Conservation (phyloP, 2,329 filamentous ascomycete species). For the Ceratocystiopsis sp. region DNA sequence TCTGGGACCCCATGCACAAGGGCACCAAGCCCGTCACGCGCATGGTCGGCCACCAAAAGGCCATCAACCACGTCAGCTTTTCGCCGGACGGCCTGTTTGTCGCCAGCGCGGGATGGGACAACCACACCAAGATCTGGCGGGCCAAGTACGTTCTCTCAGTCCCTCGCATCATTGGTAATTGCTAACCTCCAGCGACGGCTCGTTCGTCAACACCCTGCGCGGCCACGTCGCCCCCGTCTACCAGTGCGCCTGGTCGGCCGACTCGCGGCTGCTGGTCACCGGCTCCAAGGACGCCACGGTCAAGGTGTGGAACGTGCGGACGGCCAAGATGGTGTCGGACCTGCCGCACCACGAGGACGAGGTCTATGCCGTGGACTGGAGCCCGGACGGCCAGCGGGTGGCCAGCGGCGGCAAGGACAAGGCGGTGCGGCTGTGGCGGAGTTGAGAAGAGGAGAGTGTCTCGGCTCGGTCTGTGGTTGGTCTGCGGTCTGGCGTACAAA, state of each 20-base stretch:
- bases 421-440: constrained; percentile 48
- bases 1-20: constrained; percentile 66
- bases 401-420: constrained; percentile 91
- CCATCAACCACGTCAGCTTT: constrained; percentile 90
- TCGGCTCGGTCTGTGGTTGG: no score
- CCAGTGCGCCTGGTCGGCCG: constrained; percentile 80
- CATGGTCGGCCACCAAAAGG: constrained; percentile 87
- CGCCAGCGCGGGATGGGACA: constrained; percentile 82
- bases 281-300: constrained; percentile 83
- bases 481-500: not conserved
- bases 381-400: constrained; percentile 73
- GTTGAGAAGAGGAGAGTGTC: constrained; percentile 21
- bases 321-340: constrained; percentile 63
- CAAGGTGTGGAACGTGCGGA: constrained; percentile 85
- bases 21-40: constrained; percentile 74
- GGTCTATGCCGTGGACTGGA: constrained; percentile 92
- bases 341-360: constrained; percentile 83
- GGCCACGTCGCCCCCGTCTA: constrained; percentile 86
- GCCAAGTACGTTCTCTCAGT: constrained; percentile 40
- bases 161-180: not conserved
- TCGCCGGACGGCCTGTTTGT: constrained; percentile 79
- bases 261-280: constrained; percentile 76
- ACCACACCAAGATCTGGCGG: constrained; percentile 86
- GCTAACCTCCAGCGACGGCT: constrained; percentile 32
- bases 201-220: constrained; percentile 72